phyloP scores from a whole-genome alignment of 2,329 filamentous ascomycete genomes.

The Apiospora saccharicola region DNA sequence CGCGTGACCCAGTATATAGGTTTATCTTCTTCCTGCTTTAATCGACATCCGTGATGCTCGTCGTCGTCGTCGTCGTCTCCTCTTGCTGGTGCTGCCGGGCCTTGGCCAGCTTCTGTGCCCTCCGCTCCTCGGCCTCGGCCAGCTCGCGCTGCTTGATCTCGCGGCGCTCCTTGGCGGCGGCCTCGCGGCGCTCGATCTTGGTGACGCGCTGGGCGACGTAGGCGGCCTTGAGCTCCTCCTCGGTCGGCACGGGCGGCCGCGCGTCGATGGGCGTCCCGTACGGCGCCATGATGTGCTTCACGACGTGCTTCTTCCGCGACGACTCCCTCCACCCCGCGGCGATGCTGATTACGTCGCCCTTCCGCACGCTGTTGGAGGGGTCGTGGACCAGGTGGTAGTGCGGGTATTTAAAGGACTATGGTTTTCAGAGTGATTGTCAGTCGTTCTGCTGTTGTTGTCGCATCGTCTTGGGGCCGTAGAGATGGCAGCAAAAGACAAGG shows the following conservation, averaged over 20 bases:
- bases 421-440: constrained; percentile 6
- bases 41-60: constrained; percentile 23
- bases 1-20: background rate
- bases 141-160: constrained; percentile 25
- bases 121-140: constrained; percentile 23
- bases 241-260: constrained; percentile 70
- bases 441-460: background rate
- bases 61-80: background rate
- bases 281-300: constrained; percentile 77
- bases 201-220: constrained; percentile 53
- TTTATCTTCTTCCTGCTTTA: background rate
- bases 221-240: constrained; percentile 63
- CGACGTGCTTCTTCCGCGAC: constrained; percentile 74
- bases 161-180: constrained; percentile 30
- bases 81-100: constrained; percentile 1
- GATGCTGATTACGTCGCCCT: constrained; percentile 79
- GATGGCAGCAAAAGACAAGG: background rate
- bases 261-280: constrained; percentile 67
- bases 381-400: constrained; percentile 78
- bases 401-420: constrained; percentile 69
- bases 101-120: constrained; percentile 20
- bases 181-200: constrained; percentile 49
- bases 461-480: background rate
- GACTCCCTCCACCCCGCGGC: constrained; percentile 70
- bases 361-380: constrained; percentile 74